Evolutionary conservation across 2,329 filamentous ascomycete species (phyloP), one percentile per base, ranked within the genome.

Genomic region (Neofusicoccum sp.): DNA sequence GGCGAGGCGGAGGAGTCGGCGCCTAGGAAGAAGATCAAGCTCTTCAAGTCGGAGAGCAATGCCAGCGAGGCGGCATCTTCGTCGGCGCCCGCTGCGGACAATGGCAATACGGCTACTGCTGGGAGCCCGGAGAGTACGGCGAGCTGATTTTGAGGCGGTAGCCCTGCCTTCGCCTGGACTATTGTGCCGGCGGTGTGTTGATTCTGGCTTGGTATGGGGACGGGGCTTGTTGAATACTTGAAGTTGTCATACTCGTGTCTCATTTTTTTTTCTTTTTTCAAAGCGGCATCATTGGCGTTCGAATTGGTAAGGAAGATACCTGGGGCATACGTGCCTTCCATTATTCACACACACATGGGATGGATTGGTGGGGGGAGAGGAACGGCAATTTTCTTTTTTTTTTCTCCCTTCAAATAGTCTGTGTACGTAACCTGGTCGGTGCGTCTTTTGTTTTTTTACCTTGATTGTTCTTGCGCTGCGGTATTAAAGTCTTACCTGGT

Each of bases 11-110:
- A 66, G 38, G 69, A 61, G 14, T 38, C 47, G 6, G 12, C 67
- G 11, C 71, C 71, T 14, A 69, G 70, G 63, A 75, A 76, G 67
- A 76, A 76, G 64, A 70, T 76, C 43, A 75, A 75, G 63, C 64
- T 76, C 44, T 12, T 45, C 11, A 58, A 54, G 53, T 26, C 26
- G 30, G 54, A 59, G 30, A 62, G 60, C 43, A 49, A 31, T 12
- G 58, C 36, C 6, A 44, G 30, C 24, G 58, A 45, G n/a, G 36
- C 36, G 36, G n/a, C n/a, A n/a, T n/a, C n/a, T n/a, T n/a, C n/a
- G n/a, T n/a, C n/a, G n/a, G n/a, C n/a, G n/a, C n/a, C n/a, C 34
- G 34, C 34, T 7, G 34, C 34, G 34, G 34, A 38, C 34, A 7
- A 38, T 7, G 14, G 34, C 34, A 14, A 7, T 4, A 9, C 38